These are phyloP conservation scores for Avena insularis DNA, from an alignment of 176 grass and related monocot species.

Conservation along the genomic window DNA sequence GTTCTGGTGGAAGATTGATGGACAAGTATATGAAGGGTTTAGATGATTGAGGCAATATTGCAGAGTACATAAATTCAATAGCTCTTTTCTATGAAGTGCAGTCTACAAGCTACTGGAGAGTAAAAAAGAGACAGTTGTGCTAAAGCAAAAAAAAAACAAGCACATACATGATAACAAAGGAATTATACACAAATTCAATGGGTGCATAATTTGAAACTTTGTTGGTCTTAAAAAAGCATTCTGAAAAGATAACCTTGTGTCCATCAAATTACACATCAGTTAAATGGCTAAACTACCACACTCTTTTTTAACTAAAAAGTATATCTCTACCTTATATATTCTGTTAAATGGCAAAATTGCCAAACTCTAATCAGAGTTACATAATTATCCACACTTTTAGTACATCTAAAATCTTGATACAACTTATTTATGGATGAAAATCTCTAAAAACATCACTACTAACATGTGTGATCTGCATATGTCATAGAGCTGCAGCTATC, in stretches of 20 bases:
- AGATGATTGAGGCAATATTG: constrained; percentile 89
- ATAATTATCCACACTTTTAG: constrained; percentile 7
- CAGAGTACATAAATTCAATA: constrained; percentile 85
- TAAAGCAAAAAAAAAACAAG: constrained; percentile 30
- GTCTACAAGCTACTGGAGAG: constrained; percentile 83
- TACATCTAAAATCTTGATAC: constrained; percentile 3
- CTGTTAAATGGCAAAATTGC: neutral
- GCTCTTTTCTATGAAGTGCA: constrained; percentile 87
- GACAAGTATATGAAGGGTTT: constrained; percentile 99
- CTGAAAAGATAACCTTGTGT: neutral
- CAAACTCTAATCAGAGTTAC: neutral
- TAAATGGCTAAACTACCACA: constrained; percentile 25
- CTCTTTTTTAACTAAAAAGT: neutral
- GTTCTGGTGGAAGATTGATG: constrained; percentile 85
- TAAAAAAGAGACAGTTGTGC: constrained; percentile 35
- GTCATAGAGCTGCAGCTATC: neutral
- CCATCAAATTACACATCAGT: neutral
- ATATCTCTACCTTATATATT: neutral
- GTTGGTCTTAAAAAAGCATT: neutral
- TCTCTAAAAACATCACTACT: neutral
- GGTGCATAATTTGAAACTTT: constrained; percentile 17
- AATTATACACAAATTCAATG: neutral
- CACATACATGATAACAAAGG: constrained; percentile 21
- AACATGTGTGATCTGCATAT: neutral
- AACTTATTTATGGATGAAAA: constrained; percentile 26